Percentiles rank a stretch among this genome's conserved stretches.
Conservation (phyloP, 345 rosid genomes). For the Geranium brycei region DNA sequence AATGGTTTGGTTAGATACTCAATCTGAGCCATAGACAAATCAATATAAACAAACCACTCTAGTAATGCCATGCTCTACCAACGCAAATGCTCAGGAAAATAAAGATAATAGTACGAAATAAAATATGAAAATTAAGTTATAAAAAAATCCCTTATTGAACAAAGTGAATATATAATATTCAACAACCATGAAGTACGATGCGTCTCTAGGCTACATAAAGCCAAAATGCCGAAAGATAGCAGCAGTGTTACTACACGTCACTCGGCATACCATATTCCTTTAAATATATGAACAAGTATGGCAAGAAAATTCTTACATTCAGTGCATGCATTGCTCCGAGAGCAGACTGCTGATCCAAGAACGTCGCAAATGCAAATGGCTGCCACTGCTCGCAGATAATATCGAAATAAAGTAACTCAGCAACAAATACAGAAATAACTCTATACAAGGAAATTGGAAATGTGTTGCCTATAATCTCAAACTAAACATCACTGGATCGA, state of each 20-base stretch:
- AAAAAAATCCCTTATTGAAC: neutral
- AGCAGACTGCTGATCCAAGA: conserved; percentile 65
- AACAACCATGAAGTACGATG: neutral
- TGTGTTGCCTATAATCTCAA: neutral
- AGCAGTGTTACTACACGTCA: neutral
- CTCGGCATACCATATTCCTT: neutral
- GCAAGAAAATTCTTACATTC: conserved; percentile 38
- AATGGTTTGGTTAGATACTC: neutral
- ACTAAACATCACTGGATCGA: neutral
- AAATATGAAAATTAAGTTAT: no score
- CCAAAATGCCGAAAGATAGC: neutral
- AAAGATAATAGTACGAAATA: no score
- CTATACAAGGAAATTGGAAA: no score
- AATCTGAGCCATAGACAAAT: neutral
- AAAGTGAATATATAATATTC: neutral
- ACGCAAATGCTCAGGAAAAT: neutral
- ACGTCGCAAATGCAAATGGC: conserved; percentile 83
- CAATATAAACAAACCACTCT: neutral
- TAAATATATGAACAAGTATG: neutral
- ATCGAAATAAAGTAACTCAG: conserved; percentile 9
- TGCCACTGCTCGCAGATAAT: conserved; percentile 16
- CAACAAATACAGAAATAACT: neutral
- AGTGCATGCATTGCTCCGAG: conserved; percentile 61
- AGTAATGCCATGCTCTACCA: neutral
- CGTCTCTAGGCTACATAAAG: neutral